Conservation (phyloP, 2,329 filamentous ascomycete genomes). For the Colletotrichum sp. region DNA sequence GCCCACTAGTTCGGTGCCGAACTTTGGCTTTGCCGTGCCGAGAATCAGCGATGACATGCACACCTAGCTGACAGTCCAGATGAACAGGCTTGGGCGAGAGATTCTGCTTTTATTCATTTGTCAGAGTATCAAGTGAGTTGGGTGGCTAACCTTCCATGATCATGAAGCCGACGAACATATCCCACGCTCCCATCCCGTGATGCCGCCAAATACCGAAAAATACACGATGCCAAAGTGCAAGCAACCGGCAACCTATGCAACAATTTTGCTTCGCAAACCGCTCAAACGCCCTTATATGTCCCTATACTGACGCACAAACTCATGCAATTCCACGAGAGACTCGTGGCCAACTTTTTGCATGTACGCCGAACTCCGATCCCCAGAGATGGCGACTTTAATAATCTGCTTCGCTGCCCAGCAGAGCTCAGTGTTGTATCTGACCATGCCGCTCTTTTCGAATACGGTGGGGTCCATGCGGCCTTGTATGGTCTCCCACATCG, state of each 20-base stretch:
- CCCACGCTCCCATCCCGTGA: not conserved
- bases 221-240: not conserved
- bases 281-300: not conserved
- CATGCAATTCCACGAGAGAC: conserved; percentile 7
- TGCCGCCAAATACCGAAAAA: not conserved
- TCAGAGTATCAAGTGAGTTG: not conserved
- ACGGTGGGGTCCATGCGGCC: not conserved
- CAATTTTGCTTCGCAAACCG: not conserved
- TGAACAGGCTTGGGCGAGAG: not conserved
- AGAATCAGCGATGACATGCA: not conserved
- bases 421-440: conserved; percentile 17
- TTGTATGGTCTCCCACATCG: conserved; percentile 20
- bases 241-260: not conserved
- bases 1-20: not conserved
- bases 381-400: conserved; percentile 5
- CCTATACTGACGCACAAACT: conserved; percentile 11
- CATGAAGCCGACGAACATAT: not conserved
- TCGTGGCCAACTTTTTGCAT: conserved; percentile 18
- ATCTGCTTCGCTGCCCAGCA: conserved; percentile 12
- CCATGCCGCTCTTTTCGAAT: not conserved
- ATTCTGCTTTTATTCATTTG: not conserved
- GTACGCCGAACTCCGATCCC: conserved; percentile 12
- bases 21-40: not conserved
- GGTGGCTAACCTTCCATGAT: not conserved
- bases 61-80: not conserved